A percentile compares a stretch with the other conserved stretches of the same genome.
These are phyloP conservation scores for Lactarius hengduanensis DNA, from an alignment of 768 basidiomycete genomes.

Conservation along the genomic window DNA sequence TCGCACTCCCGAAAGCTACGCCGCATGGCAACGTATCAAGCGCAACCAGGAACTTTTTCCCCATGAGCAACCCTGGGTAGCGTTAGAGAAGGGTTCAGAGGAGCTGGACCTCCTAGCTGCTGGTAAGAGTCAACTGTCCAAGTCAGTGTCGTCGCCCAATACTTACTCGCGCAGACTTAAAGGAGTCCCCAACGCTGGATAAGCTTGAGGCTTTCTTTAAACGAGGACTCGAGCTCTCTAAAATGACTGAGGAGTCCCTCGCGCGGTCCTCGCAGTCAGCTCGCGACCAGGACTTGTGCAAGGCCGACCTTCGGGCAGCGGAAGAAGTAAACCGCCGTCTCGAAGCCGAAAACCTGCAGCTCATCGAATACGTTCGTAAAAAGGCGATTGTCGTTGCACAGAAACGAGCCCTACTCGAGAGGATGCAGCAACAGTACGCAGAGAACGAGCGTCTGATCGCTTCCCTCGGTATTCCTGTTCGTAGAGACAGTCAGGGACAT, in stretches of 20 bases:
- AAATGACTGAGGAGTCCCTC: background rate
- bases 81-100: no score
- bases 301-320: background rate
- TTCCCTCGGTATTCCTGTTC: background rate
- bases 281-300: conserved; percentile 4
- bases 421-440: conserved; percentile 1
- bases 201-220: background rate
- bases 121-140: background rate
- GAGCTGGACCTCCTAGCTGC: conserved; percentile 5
- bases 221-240: background rate
- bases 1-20: conserved; percentile 12
- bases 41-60: background rate
- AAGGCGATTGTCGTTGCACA: conserved; percentile 2
- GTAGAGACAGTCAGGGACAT: background rate
- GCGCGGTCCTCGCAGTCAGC: background rate
- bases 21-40: conserved; percentile 17
- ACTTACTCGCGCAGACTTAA: background rate
- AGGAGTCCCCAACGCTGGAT: conserved; percentile 2
- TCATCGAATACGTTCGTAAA: background rate
- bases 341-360: conserved; percentile 1
- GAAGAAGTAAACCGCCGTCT: background rate
- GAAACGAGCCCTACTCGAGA: conserved; percentile 3
- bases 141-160: background rate
- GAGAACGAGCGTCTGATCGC: conserved; percentile 3
- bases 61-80: background rate